Conservation (phyloP, 192 early-diverging fungal species). For the Entomortierella beljakovae region DNA sequence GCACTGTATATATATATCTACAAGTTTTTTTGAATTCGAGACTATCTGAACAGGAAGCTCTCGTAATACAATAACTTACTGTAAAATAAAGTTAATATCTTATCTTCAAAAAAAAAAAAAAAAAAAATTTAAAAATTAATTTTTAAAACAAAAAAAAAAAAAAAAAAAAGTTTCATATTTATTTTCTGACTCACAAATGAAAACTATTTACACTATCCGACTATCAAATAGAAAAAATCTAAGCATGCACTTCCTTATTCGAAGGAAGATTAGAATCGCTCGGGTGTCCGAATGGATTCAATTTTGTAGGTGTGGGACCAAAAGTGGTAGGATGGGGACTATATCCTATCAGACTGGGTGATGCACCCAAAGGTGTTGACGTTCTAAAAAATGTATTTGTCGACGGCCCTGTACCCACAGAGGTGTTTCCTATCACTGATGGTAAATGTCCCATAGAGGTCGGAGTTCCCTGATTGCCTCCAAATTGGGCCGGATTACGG, state of each 20-base stretch:
- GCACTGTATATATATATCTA: not conserved
- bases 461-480: not conserved
- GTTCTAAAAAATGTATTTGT: conserved; percentile 4
- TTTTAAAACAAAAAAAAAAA: not conserved
- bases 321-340: not conserved
- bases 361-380: not conserved
- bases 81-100: no score
- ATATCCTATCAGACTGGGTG: not conserved
- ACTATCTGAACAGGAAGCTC: not conserved
- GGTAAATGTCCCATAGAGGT: not conserved
- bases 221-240: no score
- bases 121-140: not conserved
- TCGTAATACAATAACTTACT: not conserved
- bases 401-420: not conserved
- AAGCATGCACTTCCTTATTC: conserved; percentile 26
- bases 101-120: not conserved
- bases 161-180: no score
- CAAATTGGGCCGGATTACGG: conserved; percentile 1
- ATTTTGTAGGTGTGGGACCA: not conserved
- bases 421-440: not conserved
- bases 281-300: conserved; percentile 3
- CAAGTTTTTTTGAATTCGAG: not conserved
- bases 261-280: conserved; percentile 7
- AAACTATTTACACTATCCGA: not conserved
- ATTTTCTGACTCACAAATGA: no score